Base-by-base conservation (phyloP, 176 grass and related monocot species). In the Poa annua region DNA sequence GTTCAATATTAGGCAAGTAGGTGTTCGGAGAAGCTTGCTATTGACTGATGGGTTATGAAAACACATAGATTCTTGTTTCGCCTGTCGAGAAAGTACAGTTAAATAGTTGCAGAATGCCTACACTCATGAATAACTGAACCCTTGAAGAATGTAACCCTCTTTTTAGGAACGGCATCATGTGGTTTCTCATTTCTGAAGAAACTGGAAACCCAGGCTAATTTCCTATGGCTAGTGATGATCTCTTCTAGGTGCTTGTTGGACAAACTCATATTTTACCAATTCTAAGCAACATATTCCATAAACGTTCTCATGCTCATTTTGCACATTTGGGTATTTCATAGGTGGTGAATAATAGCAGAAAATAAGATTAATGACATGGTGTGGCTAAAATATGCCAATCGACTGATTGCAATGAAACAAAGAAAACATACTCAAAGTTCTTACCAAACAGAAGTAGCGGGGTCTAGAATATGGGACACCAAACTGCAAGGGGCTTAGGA, bases 391-490 rank as follows among this genome's bases (percentile, higher is more conserved):
- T 17, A 83, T 70, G 20, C n/a, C 72, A 80, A 53, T 22, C 36
- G 17, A 80, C 39, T 22, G 54, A 47, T 15, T 29, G 55, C 35
- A 63, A 25, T 29, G 42, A 50, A 61, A 86, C 67, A 47, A 75
- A 11, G 41, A 19, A 3, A 7, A 71, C 35, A 71, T 53, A 13
- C 22, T 73, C 35, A 25, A 73, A 16, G 49, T 71, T 59, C 80
- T 61, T 90, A 98, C 96, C 92, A 98, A 65, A 86, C 96, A 98
- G 72, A 95, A 98, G 83, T 98, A 98, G 10, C 96, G 84, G n/a
- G 96, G 92, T 84, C 96, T 92, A 81, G 96, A 98, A 95, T 98
- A 98, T 78, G 96, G 96, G 42, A 98, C 86, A 39, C 82, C 91
- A 90, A 98, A 98, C 68, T 95, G 92, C 75, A 98, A 85, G 17